Evolutionary conservation across 2,329 filamentous ascomycete species (phyloP).

Genomic region (Coniochaeta sp.): DNA sequence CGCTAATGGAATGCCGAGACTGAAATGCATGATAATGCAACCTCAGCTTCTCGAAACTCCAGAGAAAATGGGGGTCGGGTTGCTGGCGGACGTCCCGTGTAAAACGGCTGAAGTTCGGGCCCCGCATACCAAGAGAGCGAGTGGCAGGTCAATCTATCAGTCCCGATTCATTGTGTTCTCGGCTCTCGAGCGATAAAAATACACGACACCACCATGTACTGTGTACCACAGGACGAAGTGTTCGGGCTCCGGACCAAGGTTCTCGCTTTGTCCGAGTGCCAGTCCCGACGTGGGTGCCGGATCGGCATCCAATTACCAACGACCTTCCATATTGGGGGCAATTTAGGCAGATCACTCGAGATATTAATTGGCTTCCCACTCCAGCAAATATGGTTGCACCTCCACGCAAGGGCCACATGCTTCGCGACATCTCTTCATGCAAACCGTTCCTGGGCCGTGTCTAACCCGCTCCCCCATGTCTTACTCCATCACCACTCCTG

Average conservation of each 20-base stretch:
- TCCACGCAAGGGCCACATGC: not conserved
- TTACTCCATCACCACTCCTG: not conserved
- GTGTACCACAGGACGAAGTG: too few species aligned
- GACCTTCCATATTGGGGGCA: not conserved
- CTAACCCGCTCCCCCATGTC: not conserved
- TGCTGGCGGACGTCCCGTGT: not conserved
- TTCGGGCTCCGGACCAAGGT: not conserved
- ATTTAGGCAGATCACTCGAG: not conserved
- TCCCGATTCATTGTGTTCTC: not conserved
- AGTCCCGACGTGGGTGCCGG: not conserved
- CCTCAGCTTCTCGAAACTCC: not conserved
- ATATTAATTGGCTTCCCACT: not conserved
- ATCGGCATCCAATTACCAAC: not conserved
- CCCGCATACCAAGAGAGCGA: not conserved
- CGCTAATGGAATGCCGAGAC: not conserved
- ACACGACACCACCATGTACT: not conserved
- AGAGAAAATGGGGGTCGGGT: not conserved
- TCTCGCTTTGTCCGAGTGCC: not conserved
- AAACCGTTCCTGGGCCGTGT: not conserved
- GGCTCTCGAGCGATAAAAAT: not conserved
- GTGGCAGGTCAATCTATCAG: not conserved
- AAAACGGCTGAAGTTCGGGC: not conserved
- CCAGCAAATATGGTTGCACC: not conserved
- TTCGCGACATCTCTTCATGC: not conserved
- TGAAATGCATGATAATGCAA: not conserved